Percentiles rank a stretch among this genome's conserved stretches.
Evolutionary conservation across 495 filamentous ascomycete species (phyloP).

Genomic region (Delitschia confertaspora): DNA sequence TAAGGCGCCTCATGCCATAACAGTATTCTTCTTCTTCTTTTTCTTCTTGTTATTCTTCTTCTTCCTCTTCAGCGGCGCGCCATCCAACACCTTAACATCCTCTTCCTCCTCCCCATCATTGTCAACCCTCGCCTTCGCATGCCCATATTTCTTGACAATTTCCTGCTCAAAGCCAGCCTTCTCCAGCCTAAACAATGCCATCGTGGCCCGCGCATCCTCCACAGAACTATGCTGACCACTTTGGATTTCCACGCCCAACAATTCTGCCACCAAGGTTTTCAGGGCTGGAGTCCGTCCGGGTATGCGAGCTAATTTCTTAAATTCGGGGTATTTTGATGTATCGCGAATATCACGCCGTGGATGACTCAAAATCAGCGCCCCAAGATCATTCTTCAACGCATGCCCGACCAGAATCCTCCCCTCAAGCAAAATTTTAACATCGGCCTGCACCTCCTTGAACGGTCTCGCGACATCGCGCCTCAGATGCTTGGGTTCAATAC

Average conservation of each 20-base stretch:
- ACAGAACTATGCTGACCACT: conserved; percentile 62
- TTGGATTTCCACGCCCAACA: conserved; percentile 79
- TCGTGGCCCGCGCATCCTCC: conserved; percentile 83
- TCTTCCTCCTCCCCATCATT: conserved; percentile 31
- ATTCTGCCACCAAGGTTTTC: conserved; percentile 62
- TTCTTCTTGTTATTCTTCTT: conserved; percentile 18
- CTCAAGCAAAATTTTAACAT: conserved; percentile 62
- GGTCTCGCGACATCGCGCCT: conserved; percentile 17
- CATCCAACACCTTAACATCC: conserved; percentile 27
- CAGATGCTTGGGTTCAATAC: conserved; percentile 66
- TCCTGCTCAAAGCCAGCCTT: conserved; percentile 79
- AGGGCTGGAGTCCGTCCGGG: conserved; percentile 71
- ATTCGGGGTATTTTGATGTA: conserved; percentile 67
- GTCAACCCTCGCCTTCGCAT: conserved; percentile 28
- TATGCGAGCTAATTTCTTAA: conserved; percentile 52
- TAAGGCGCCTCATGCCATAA: too few species aligned
- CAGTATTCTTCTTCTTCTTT: conserved; percentile 20
- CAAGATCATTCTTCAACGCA: conserved; percentile 78
- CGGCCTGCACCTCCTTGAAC: conserved; percentile 65
- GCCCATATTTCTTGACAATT: conserved; percentile 45
- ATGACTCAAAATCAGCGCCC: conserved; percentile 65
- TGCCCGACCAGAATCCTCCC: conserved; percentile 78
- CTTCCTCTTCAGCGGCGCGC: conserved; percentile 8
- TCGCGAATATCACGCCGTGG: conserved; percentile 71
- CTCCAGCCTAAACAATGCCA: conserved; percentile 72